phyloP scores from a whole-genome alignment of 257 asterid genomes.

The Fraxinus anomala region DNA sequence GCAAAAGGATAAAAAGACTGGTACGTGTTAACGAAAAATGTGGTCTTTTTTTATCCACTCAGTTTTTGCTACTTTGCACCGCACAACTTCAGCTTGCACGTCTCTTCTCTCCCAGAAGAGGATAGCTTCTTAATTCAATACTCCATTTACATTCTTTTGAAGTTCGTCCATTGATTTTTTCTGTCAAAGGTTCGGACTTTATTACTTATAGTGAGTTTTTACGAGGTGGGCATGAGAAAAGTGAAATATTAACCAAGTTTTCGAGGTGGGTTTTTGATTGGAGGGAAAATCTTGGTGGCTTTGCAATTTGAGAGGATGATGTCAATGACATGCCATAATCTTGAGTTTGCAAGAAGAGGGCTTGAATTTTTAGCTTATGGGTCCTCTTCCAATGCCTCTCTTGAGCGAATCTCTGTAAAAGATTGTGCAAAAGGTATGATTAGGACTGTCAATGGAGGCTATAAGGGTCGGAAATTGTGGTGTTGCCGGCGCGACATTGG shows the following conservation, averaged over 20 bases:
- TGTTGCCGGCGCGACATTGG: conserved; percentile 57
- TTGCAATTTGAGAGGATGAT: conserved; percentile 45
- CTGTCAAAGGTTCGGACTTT: conserved; percentile 19
- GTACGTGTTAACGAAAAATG: conserved; percentile 11
- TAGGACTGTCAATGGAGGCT: conserved; percentile 51
- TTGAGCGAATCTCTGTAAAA: conserved; percentile 37
- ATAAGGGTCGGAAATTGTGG: conserved; percentile 43
- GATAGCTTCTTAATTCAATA: conserved; percentile 17
- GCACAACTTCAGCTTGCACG: conserved; percentile 22
- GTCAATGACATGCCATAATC: conserved; percentile 70
- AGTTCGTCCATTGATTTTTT: neutral
- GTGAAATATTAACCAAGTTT: conserved; percentile 36
- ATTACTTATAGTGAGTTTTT: conserved; percentile 17
- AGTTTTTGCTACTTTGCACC: conserved; percentile 28
- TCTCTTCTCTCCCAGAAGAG: conserved; percentile 21
- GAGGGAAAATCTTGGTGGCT: conserved; percentile 22
- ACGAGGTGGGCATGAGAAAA: conserved; percentile 19
- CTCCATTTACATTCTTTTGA: conserved; percentile 19
- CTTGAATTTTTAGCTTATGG: conserved; percentile 66
- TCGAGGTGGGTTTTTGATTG: conserved; percentile 51
- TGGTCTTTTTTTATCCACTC: conserved; percentile 45
- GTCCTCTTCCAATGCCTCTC: conserved; percentile 66
- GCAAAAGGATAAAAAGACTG: neutral
- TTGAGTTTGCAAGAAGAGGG: conserved; percentile 63
- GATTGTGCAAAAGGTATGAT: conserved; percentile 43